Evolutionary conservation across 2,329 filamentous ascomycete genomes (phyloP).

Genomic region (Cytospora schulzeri): DNA sequence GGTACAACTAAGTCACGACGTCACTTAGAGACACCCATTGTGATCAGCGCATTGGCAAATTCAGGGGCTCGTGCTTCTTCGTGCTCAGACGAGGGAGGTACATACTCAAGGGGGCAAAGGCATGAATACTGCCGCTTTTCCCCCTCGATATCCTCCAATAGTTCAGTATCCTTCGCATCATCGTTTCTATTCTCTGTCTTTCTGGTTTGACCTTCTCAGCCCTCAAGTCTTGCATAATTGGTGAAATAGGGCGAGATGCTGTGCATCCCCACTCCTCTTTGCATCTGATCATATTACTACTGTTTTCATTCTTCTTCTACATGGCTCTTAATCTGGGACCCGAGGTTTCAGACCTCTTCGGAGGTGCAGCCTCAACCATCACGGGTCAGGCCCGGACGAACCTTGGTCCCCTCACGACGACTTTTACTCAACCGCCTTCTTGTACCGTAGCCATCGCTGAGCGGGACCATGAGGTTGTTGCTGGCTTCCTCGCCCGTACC

Average conservation of each 20-base stretch:
- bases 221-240: neutral
- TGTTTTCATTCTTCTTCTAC: neutral
- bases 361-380: neutral
- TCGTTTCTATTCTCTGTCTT: neutral
- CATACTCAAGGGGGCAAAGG: neutral
- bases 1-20: constrained; percentile 19
- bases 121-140: neutral
- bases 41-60: constrained; percentile 18
- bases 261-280: neutral
- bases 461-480: neutral
- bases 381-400: constrained; percentile 3
- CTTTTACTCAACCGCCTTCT: constrained; percentile 18
- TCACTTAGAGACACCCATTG: constrained; percentile 17
- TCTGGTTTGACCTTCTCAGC: neutral
- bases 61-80: constrained; percentile 19
- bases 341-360: neutral
- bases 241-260: constrained; percentile 6
- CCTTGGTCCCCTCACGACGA: constrained; percentile 13
- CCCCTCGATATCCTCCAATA: neutral
- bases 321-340: constrained; percentile 7
- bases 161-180: neutral
- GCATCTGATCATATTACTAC: neutral
- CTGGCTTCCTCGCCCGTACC: constrained; percentile 6
- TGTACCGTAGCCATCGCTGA: constrained; percentile 6
- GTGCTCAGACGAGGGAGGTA: neutral